phyloP scores from a whole-genome alignment of 225 moss, liverwort and hornwort species.

The Anthoceros angustus region DNA sequence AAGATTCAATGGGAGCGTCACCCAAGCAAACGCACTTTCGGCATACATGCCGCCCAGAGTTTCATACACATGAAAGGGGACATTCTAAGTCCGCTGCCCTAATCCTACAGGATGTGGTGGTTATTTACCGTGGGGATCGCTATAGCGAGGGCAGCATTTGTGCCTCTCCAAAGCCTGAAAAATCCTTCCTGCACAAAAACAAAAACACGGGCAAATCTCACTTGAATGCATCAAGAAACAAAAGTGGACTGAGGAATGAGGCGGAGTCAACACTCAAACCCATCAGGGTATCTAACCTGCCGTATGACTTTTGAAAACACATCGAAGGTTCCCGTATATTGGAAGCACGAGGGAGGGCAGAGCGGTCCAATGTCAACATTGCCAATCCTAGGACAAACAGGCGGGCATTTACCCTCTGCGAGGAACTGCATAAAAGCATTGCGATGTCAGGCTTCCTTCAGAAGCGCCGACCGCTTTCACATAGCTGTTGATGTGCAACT shows the following conservation, averaged over 20 bases:
- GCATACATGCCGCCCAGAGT: not conserved
- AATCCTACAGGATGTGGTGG: not conserved
- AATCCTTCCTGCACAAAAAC: conserved; percentile 23
- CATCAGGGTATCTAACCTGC: conserved; percentile 18
- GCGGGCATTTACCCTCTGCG: conserved; percentile 27
- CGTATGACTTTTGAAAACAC: conserved; percentile 35
- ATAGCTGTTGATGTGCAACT: not conserved
- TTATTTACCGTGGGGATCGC: conserved; percentile 29
- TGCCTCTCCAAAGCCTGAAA: conserved; percentile 37
- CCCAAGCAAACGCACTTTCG: too few species aligned
- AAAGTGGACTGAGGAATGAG: not conserved
- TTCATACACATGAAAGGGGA: not conserved
- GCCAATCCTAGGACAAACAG: conserved; percentile 39
- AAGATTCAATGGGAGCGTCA: too few species aligned
- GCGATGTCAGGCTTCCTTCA: not conserved
- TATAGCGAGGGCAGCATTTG: conserved; percentile 36
- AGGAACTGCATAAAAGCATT: conserved; percentile 12
- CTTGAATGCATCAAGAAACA: not conserved
- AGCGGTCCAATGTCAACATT: conserved; percentile 30
- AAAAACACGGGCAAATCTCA: not conserved
- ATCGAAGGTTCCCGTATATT: conserved; percentile 38
- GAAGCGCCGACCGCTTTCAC: not conserved
- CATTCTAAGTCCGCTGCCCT: not conserved
- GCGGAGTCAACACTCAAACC: not conserved
- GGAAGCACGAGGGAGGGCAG: conserved; percentile 31